A percentile compares a stretch with the other conserved stretches of the same genome.
Evolutionary conservation across 352 stramenopile genomes (phyloP).

Genomic region (Phytophthora lateralis): DNA sequence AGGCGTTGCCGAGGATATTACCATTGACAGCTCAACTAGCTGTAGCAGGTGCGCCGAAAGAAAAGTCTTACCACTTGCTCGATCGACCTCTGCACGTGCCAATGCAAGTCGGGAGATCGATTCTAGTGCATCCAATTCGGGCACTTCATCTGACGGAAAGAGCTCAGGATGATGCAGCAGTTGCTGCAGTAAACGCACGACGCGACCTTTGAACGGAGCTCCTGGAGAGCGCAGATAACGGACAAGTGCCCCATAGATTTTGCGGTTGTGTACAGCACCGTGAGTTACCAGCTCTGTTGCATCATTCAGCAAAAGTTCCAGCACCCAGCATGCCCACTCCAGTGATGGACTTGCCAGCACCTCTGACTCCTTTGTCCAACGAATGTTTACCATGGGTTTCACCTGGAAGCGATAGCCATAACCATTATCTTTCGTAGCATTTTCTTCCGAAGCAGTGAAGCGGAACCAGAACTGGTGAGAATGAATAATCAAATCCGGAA

Average conservation of each 20-base stretch:
- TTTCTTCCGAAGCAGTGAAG: slow-evolving; percentile 73
- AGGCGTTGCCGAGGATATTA: slow-evolving; percentile 46
- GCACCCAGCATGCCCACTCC: slow-evolving; percentile 87
- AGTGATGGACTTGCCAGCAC: slow-evolving; percentile 78
- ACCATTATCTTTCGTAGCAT: slow-evolving; percentile 56
- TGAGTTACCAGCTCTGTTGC: slow-evolving; percentile 63
- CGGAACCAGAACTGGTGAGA: slow-evolving; percentile 86
- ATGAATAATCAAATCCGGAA: slow-evolving; percentile 76
- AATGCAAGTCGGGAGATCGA: slow-evolving; percentile 68
- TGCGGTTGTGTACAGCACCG: slow-evolving; percentile 80
- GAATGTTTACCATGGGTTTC: slow-evolving; percentile 76
- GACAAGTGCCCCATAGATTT: slow-evolving; percentile 83
- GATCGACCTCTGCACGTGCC: slow-evolving; percentile 58
- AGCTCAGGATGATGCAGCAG: slow-evolving; percentile 65
- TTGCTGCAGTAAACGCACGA: slow-evolving; percentile 79
- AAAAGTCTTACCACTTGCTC: slow-evolving; percentile 68
- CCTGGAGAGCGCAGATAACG: slow-evolving; percentile 80
- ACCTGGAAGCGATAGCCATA: slow-evolving; percentile 89
- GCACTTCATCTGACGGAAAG: slow-evolving; percentile 61
- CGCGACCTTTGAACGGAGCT: slow-evolving; percentile 79
- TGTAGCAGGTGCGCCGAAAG: slow-evolving; percentile 78
- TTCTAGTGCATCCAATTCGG: slow-evolving; percentile 67
- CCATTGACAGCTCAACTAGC: slow-evolving; percentile 77
- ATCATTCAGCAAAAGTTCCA: slow-evolving; percentile 83
- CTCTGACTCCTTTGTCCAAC: slow-evolving; percentile 80